Base-by-base conservation (phyloP, 2,329 filamentous ascomycete genomes). In the Ophidiomyces ophidiicola region DNA sequence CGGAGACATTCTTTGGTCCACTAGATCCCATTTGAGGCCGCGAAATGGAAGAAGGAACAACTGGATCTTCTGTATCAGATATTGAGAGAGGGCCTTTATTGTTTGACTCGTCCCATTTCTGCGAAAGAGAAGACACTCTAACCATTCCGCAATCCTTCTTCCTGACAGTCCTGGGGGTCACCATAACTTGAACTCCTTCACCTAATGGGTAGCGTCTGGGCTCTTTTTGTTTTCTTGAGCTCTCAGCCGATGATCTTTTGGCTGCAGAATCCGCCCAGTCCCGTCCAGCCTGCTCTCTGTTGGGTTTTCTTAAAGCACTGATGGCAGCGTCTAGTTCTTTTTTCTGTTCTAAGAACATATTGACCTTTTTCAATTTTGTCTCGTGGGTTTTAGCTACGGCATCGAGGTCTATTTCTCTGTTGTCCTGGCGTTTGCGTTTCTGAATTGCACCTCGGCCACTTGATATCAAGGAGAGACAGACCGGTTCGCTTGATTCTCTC, bases 291-390 rank as follows among this genome's bases (percentile, higher is more conserved):
- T 67, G 55, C 23, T 61, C 56, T 35, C 67, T 55, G 45, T 68
- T 68, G 3, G 67, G 67, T 42, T 66, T 67, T 32, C 63, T 60
- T 3, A 69, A 50, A 0, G 64, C 57, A 17, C 58, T 51, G 43
- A 70, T 70, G 19, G 67, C 66, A 18, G 62, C 63, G 43, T 66
- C 63, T 6, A 69, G 55, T 44, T 69, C 64, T 43, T 58, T 63
- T 52, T 66, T 66, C 42, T 67, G 63, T 20, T 67, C 62, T 17
- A 61, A 53, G 8, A 66, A 50, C 44, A 61, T 55, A 41, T 66
- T 61, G 40, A 65, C 62, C 46, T 64, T 66, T 46, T 59, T 61
- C 28, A 65, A 45, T 44, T 68, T 70, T 6, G 57, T 53, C 44
- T 69, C 62, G 36, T 63, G 61, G 36, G 60, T 58, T 36, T 62